Conservation (phyloP, 2,329 filamentous ascomycete genomes). For the Arthroderma uncinatum region DNA sequence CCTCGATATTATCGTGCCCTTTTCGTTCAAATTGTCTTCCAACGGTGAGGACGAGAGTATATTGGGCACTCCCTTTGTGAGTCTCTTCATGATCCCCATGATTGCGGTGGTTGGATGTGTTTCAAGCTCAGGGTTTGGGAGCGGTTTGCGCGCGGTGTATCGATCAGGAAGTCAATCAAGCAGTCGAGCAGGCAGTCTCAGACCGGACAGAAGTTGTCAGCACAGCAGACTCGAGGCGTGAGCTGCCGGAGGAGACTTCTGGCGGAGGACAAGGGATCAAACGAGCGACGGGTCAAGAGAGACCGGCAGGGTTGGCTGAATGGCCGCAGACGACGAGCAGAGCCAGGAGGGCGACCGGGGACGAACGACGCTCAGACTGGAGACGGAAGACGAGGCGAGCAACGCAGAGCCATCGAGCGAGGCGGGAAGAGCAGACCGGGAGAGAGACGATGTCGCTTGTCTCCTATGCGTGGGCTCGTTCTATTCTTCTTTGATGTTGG, state of each 20-base stretch:
- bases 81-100: slow-evolving; percentile 45
- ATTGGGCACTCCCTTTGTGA: slow-evolving; percentile 42
- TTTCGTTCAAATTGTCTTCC: slow-evolving; percentile 37
- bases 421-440: neutral
- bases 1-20: slow-evolving; percentile 36
- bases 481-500: too few species aligned
- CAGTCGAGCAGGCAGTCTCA: neutral
- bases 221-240: neutral
- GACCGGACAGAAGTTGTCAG: neutral
- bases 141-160: neutral
- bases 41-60: slow-evolving; percentile 30
- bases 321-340: neutral
- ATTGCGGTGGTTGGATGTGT: slow-evolving; percentile 18
- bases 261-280: too few species aligned
- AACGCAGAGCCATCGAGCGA: slow-evolving; percentile 3
- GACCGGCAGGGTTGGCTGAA: neutral
- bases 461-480: too few species aligned
- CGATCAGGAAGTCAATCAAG: neutral
- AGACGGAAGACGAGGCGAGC: neutral
- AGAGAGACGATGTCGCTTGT: neutral
- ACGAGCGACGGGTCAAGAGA: neutral
- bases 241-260: too few species aligned
- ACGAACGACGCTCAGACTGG: neutral
- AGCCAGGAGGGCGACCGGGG: neutral
- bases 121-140: neutral